These are phyloP conservation scores for Hypoxylon subgilvum DNA, from an alignment of 495 filamentous ascomycete genomes.

Conservation along the genomic window DNA sequence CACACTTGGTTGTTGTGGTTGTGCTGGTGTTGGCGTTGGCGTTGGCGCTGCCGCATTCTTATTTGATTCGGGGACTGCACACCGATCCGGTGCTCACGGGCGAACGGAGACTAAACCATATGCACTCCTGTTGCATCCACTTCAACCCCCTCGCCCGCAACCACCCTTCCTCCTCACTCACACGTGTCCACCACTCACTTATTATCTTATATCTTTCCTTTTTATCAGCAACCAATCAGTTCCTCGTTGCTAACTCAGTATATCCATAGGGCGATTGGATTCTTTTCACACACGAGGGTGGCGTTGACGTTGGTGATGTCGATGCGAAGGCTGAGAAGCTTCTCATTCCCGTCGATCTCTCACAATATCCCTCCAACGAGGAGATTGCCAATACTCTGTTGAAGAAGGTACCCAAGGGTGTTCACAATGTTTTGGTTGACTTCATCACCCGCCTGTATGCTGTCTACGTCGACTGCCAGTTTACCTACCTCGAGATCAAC, in stretches of 20 bases:
- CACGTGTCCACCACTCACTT: slow-evolving; percentile 17
- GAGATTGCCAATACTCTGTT: slow-evolving; percentile 83
- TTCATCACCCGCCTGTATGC: slow-evolving; percentile 76
- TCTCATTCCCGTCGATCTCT: slow-evolving; percentile 92
- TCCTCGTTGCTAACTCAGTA: slow-evolving; percentile 40
- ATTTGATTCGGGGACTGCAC: slow-evolving; percentile 26
- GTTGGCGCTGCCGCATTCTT: slow-evolving; percentile 28
- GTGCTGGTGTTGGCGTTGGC: too few species aligned
- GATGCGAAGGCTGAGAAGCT: slow-evolving; percentile 99
- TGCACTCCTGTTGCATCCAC: slow-evolving; percentile 43
- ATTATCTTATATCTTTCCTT: neutral
- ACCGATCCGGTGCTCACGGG: slow-evolving; percentile 47
- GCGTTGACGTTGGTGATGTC: slow-evolving; percentile 99
- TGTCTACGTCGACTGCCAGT: slow-evolving; percentile 99
- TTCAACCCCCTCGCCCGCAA: slow-evolving; percentile 35
- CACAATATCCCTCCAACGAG: slow-evolving; percentile 94
- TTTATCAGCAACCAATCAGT: slow-evolving; percentile 20
- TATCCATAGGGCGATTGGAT: slow-evolving; percentile 91
- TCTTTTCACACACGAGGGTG: slow-evolving; percentile 98
- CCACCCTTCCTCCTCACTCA: slow-evolving; percentile 12
- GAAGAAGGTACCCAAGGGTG: slow-evolving; percentile 89
- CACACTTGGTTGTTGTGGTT: slow-evolving; percentile 17
- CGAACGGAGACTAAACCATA: slow-evolving; percentile 64
- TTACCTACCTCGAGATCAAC: slow-evolving; percentile 99
- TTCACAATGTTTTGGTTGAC: slow-evolving; percentile 98